phyloP scores from a whole-genome alignment of 139 green algal genomes.

The Chlamydomonas urium region DNA sequence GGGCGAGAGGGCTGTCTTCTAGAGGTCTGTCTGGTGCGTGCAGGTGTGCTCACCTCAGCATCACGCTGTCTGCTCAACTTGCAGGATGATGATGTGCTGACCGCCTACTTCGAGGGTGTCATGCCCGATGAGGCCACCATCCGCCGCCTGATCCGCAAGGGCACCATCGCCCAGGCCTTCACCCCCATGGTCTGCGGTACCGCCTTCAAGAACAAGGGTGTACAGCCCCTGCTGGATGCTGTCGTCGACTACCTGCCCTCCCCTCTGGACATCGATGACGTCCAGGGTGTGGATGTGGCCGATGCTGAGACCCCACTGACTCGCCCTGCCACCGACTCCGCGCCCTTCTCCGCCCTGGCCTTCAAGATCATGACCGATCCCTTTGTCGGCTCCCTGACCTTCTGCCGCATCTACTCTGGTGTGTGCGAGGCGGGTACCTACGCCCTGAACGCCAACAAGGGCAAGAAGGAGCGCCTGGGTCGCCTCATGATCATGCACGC shows the following conservation, averaged over 20 bases:
- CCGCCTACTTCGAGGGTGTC: slow-evolving; percentile 83
- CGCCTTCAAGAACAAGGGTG: slow-evolving; percentile 99
- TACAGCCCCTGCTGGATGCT: slow-evolving; percentile 97
- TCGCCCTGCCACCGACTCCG: slow-evolving; percentile 72
- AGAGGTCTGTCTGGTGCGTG: too few relatives aligned
- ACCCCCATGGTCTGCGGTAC: slow-evolving; percentile 92
- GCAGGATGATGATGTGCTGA: slow-evolving; percentile 64
- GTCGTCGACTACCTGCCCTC: slow-evolving; percentile 92
- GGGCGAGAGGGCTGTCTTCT: too few relatives aligned
- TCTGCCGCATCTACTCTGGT: slow-evolving; percentile 90
- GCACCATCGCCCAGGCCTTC: slow-evolving; percentile 78
- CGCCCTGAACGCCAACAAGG: slow-evolving; percentile 87
- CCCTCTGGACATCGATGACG: slow-evolving; percentile 72
- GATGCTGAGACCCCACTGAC: slow-evolving; percentile 71
- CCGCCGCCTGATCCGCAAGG: slow-evolving; percentile 86
- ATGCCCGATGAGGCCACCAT: slow-evolving; percentile 81
- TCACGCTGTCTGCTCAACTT: too few relatives aligned
- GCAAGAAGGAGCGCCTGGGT: slow-evolving; percentile 97
- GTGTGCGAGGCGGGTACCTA: slow-evolving; percentile 79
- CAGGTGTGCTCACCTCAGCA: not conserved
- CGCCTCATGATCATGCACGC: slow-evolving; percentile 98
- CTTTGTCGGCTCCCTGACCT: slow-evolving; percentile 95
- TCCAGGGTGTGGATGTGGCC: slow-evolving; percentile 51
- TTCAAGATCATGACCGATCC: slow-evolving; percentile 99
- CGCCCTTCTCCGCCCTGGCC: slow-evolving; percentile 89